Evolutionary conservation across 768 basidiomycete genomes (phyloP).

Genomic region (Collybiopsis confluens): DNA sequence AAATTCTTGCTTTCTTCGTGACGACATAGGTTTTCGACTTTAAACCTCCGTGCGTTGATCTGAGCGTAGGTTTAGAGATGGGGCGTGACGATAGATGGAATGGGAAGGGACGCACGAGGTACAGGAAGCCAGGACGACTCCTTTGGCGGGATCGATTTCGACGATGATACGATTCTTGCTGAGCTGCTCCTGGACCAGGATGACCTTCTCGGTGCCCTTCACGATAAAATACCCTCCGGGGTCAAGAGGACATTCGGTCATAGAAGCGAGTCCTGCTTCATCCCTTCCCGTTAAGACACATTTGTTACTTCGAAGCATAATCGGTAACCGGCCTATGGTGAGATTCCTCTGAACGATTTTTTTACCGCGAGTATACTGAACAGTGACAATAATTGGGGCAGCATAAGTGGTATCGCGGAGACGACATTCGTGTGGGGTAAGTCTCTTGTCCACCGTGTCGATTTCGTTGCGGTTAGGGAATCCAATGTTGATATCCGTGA

Average conservation of each 20-base stretch:
- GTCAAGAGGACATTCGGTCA: conserved; percentile 97
- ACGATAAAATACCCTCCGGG: conserved; percentile 99
- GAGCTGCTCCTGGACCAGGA: conserved; percentile 96
- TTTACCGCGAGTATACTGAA: conserved; percentile 92
- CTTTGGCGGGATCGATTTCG: conserved; percentile 88
- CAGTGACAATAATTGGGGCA: conserved; percentile 89
- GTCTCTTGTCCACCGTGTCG: conserved; percentile 68
- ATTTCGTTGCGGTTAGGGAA: conserved; percentile 87
- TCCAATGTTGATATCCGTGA: conserved; percentile 92
- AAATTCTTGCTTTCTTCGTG: conserved; percentile 92
- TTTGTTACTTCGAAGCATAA: conserved; percentile 95
- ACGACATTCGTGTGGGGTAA: conserved; percentile 97
- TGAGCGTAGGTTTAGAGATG: conserved; percentile 23
- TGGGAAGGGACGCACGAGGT: conserved; percentile 68
- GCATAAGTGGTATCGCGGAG: conserved; percentile 93
- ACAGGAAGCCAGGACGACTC: conserved; percentile 89
- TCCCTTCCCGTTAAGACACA: conserved; percentile 80
- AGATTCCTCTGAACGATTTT: conserved; percentile 85
- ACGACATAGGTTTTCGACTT: conserved; percentile 98
- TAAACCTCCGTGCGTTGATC: conserved; percentile 76
- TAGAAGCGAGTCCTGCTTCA: conserved; percentile 82
- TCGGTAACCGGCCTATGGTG: conserved; percentile 86
- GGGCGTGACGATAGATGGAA: conserved; percentile 1
- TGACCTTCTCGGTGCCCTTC: conserved; percentile 98
- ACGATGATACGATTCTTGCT: conserved; percentile 99